These are phyloP conservation scores for Platismatia glauca DNA, from an alignment of 495 filamentous ascomycete species.

Conservation along the genomic window DNA sequence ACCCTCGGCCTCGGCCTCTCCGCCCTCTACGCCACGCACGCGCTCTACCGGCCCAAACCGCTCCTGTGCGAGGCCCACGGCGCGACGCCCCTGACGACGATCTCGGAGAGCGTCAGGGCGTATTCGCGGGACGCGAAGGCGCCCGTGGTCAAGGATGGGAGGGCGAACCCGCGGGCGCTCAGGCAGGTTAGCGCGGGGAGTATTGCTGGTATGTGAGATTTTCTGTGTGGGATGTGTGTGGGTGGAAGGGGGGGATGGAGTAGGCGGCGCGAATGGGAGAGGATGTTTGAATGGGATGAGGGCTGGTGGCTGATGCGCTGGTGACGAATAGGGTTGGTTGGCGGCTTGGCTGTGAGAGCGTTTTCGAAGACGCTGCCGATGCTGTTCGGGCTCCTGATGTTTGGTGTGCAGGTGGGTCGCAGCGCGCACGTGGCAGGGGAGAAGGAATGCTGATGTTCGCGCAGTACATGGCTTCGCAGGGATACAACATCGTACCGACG, in stretches of 20 bases:
- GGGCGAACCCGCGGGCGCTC: slow-evolving; percentile 43
- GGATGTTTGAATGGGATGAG: too few species aligned
- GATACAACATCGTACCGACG: slow-evolving; percentile 62
- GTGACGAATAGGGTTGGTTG: slow-evolving; percentile 47
- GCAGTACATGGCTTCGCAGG: slow-evolving; percentile 62
- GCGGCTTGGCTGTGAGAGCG: slow-evolving; percentile 59
- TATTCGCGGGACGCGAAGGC: slow-evolving; percentile 25
- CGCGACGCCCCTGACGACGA: neutral
- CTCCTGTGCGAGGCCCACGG: slow-evolving; percentile 19
- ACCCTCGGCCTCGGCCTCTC: slow-evolving; percentile 38
- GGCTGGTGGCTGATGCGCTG: slow-evolving; percentile 11
- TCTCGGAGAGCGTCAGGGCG: slow-evolving; percentile 9
- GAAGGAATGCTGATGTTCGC: slow-evolving; percentile 4
- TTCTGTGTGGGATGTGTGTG: neutral
- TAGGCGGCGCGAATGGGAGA: neutral
- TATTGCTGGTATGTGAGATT: slow-evolving; percentile 43
- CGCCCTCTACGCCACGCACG: slow-evolving; percentile 32
- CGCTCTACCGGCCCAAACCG: slow-evolving; percentile 17
- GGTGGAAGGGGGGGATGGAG: neutral
- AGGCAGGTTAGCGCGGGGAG: slow-evolving; percentile 64
- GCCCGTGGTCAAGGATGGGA: slow-evolving; percentile 28
- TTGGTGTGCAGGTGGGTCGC: slow-evolving; percentile 57
- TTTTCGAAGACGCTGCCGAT: slow-evolving; percentile 70
- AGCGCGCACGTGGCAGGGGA: slow-evolving; percentile 4
- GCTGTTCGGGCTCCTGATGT: slow-evolving; percentile 59